These are phyloP conservation scores for Flaveria linearis DNA, from an alignment of 129 eudicot species.

Conservation along the genomic window DNA sequence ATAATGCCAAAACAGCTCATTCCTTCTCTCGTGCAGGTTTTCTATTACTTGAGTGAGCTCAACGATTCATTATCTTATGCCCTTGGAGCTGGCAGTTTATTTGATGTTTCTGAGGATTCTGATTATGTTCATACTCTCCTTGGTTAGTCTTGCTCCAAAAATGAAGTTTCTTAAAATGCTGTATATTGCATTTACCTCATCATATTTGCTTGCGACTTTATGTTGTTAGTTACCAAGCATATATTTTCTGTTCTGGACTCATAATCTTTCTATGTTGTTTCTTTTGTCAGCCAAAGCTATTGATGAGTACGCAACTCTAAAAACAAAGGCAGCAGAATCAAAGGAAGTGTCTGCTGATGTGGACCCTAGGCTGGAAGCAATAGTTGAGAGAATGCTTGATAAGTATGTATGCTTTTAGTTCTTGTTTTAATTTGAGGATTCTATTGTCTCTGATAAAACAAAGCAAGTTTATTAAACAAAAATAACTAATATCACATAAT, in stretches of 20 bases:
- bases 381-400: conserved; percentile 92
- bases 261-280: not conserved
- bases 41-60: conserved; percentile 82
- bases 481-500: not conserved
- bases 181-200: not conserved
- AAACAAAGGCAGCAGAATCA: conserved; percentile 78
- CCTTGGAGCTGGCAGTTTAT: conserved; percentile 90
- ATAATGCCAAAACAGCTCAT: conserved; percentile 13
- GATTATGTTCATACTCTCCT: conserved; percentile 90
- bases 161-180: not conserved
- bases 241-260: not conserved
- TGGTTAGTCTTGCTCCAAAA: conserved; percentile 43
- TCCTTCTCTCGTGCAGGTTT: conserved; percentile 48
- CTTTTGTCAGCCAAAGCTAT: conserved; percentile 79
- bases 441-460: not conserved
- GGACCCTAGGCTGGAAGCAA: conserved; percentile 94
- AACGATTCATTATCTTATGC: conserved; percentile 87
- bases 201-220: not conserved
- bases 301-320: conserved; percentile 87
- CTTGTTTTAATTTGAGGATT: not conserved
- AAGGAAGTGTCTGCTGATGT: conserved; percentile 53
- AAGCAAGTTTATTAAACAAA: not conserved
- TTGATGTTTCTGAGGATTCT: conserved; percentile 92
- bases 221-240: not conserved
- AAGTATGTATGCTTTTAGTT: conserved; percentile 58